Percentiles rank a stretch among this genome's conserved stretches.
These are phyloP conservation scores for Carex arenaria DNA, from an alignment of 202 grass and related monocot genomes.

Conservation along the genomic window DNA sequence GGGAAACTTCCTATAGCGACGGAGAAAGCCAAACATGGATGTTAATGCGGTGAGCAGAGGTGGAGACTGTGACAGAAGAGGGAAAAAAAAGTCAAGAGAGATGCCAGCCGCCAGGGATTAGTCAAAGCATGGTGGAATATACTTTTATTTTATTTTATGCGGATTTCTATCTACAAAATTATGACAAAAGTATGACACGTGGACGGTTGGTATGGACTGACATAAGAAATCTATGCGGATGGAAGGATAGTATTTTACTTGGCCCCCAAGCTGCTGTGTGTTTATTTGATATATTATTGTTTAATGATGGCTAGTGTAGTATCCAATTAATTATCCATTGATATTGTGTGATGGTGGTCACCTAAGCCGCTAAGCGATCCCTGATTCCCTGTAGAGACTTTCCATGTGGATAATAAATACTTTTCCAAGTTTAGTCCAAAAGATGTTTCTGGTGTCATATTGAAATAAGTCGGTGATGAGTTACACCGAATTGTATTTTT, in stretches of 20 bases:
- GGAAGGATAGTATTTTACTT: background rate
- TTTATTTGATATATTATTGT: background rate
- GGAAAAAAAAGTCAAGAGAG: background rate
- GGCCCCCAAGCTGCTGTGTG: background rate
- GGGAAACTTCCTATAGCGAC: background rate
- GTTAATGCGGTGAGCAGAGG: background rate
- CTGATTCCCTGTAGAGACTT: background rate
- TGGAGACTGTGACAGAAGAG: background rate
- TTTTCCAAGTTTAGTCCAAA: background rate
- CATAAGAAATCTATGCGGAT: background rate
- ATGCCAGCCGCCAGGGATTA: slow-evolving; percentile 2
- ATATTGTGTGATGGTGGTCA: background rate
- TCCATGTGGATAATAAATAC: background rate
- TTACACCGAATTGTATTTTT: no score
- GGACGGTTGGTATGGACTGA: background rate
- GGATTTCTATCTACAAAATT: background rate
- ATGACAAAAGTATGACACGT: background rate
- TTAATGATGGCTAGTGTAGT: background rate
- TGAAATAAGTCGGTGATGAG: no score
- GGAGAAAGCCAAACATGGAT: background rate
- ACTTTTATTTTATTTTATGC: background rate
- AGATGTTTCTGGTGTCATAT: no score
- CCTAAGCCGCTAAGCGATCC: background rate
- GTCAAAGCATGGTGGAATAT: slow-evolving; percentile 16
- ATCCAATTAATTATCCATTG: background rate